These are phyloP conservation scores for Polygonum aviculare DNA, from an alignment of 148 eudicot species.

Conservation along the genomic window DNA sequence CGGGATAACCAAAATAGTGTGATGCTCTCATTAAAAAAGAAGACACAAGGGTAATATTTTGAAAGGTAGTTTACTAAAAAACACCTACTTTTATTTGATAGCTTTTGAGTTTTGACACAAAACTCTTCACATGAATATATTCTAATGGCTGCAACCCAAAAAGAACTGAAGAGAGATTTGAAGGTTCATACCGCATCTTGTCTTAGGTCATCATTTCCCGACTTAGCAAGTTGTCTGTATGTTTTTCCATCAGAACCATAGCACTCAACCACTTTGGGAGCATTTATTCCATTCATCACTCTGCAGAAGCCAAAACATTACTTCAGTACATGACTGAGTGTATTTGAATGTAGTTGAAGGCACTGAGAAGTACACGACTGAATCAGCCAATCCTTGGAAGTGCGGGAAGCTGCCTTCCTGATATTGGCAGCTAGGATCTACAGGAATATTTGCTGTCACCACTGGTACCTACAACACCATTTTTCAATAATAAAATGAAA, in stretches of 20 bases:
- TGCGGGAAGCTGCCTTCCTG: conserved; percentile 81
- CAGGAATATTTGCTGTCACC: conserved; percentile 68
- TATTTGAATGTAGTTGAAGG: conserved; percentile 9
- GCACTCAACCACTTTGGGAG: conserved; percentile 96
- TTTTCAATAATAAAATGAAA: background rate
- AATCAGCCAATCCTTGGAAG: conserved; percentile 89
- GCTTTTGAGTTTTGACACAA: background rate
- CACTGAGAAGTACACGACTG: conserved; percentile 48
- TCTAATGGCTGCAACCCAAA: background rate
- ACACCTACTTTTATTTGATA: background rate
- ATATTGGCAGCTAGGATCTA: conserved; percentile 80
- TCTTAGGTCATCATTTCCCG: conserved; percentile 97
- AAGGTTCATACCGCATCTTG: conserved; percentile 88
- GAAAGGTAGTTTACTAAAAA: background rate
- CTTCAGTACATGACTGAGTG: background rate
- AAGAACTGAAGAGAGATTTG: conserved; percentile 7
- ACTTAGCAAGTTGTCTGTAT: conserved; percentile 92
- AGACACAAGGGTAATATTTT: too few relatives aligned
- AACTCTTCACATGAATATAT: background rate
- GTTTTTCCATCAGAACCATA: conserved; percentile 90
- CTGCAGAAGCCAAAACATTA: conserved; percentile 27
- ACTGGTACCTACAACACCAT: conserved; percentile 66
- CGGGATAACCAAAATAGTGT: background rate
- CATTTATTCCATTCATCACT: conserved; percentile 98
- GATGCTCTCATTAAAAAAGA: background rate